Evolutionary conservation across 805 yeast genomes (phyloP).

Genomic region (Kodamaea kaohsiungensis): DNA sequence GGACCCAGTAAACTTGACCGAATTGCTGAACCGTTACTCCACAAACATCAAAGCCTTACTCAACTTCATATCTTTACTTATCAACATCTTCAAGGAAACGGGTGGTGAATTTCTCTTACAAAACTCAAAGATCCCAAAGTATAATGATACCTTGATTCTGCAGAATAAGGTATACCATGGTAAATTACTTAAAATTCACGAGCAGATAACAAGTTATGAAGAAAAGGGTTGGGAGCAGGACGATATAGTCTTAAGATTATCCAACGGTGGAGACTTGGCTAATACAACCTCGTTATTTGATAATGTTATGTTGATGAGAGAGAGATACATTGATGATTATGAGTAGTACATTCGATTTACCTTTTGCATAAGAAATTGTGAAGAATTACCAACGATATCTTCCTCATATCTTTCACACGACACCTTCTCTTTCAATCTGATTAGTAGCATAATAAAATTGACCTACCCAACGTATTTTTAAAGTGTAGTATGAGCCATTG

Average conservation of each 20-base stretch:
- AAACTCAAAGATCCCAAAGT: conserved; percentile 40
- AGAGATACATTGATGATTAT: conserved; percentile 23
- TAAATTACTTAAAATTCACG: conserved; percentile 20
- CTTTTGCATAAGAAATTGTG: too few species aligned
- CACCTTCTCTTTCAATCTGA: too few species aligned
- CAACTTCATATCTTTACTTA: conserved; percentile 28
- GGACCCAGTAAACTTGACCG: conserved; percentile 36
- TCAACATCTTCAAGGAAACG: conserved; percentile 29
- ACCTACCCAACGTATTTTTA: too few species aligned
- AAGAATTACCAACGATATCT: too few species aligned
- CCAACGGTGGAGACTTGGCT: conserved; percentile 10
- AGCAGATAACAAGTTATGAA: conserved; percentile 32
- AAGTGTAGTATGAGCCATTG: too few species aligned
- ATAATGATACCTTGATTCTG: conserved; percentile 24
- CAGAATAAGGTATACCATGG: conserved; percentile 22
- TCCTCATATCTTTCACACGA: too few species aligned
- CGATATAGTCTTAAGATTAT: conserved; percentile 39
- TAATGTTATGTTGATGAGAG: conserved; percentile 28
- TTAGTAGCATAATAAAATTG: too few species aligned
- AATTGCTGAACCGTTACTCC: conserved; percentile 25
- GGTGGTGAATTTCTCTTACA: conserved; percentile 36
- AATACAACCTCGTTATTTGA: conserved; percentile 21
- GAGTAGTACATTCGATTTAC: conserved; percentile 17
- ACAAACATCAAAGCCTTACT: conserved; percentile 23
- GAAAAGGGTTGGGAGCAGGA: conserved; percentile 40